Percentiles rank a stretch among this genome's conserved stretches.
These are phyloP conservation scores for Amauroascus niger DNA, from an alignment of 2,329 filamentous ascomycete genomes.

Conservation along the genomic window DNA sequence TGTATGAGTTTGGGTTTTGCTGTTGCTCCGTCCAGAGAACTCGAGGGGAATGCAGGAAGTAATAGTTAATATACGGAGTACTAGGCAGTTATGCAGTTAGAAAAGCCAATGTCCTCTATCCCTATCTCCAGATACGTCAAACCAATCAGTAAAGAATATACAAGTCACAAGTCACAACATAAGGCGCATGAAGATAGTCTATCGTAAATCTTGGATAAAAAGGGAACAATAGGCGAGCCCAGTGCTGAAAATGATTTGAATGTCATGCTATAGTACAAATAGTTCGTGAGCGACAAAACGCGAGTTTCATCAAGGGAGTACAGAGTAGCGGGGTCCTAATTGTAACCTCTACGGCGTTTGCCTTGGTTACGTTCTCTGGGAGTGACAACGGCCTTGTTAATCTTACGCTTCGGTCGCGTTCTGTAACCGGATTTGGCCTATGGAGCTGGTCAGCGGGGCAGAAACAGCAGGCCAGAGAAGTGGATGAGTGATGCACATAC, in stretches of 20 bases:
- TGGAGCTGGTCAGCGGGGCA: conserved; percentile 10
- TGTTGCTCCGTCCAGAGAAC: neutral
- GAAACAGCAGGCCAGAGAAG: conserved; percentile 12
- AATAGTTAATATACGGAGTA: no score
- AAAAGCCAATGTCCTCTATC: neutral
- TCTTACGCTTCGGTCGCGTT: conserved; percentile 76
- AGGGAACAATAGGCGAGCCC: neutral
- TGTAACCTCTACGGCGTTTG: conserved; percentile 65
- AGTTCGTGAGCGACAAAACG: neutral
- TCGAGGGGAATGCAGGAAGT: neutral
- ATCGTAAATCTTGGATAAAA: neutral
- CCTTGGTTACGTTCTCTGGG: conserved; percentile 81
- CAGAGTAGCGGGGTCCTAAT: conserved; percentile 24
- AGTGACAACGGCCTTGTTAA: conserved; percentile 84
- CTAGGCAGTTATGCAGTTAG: no score
- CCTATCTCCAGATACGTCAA: neutral
- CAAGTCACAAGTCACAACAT: neutral
- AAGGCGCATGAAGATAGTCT: neutral
- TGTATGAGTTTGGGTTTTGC: neutral
- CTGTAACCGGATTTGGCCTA: conserved; percentile 61
- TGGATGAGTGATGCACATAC: conserved; percentile 48
- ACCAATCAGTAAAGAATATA: neutral
- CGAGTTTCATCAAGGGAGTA: no score
- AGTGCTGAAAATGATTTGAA: neutral
- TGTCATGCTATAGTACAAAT: conserved; percentile 5